A percentile compares a stretch with the other conserved stretches of the same genome.
phyloP scores from a whole-genome alignment of 2,329 filamentous ascomycete species.

The Daldinia sp. region DNA sequence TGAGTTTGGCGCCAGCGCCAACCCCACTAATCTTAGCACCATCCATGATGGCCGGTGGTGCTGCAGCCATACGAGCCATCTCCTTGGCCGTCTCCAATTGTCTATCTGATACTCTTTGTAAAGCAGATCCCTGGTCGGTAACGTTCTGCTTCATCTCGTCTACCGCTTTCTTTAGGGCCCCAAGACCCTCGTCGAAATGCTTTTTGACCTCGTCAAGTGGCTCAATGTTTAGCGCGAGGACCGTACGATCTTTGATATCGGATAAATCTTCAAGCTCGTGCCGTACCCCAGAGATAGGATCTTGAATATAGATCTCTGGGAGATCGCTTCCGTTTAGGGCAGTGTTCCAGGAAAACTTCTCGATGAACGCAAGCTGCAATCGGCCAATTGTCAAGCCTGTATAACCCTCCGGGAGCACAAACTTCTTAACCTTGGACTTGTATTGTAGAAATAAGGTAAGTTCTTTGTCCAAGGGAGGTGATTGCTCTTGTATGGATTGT shows the following conservation, averaged over 20 bases:
- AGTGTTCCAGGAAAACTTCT: constrained; percentile 99
- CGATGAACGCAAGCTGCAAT: constrained; percentile 95
- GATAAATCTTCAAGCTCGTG: constrained; percentile 94
- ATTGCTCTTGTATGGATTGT: constrained; percentile 70
- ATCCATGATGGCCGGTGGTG: constrained; percentile 61
- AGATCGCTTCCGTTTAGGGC: constrained; percentile 92
- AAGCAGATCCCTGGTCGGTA: constrained; percentile 82
- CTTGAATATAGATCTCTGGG: constrained; percentile 98
- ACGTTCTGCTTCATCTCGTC: constrained; percentile 87
- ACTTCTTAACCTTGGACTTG: constrained; percentile 97
- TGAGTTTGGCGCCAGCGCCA: constrained; percentile 57
- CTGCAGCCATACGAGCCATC: constrained; percentile 72
- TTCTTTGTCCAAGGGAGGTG: constrained; percentile 83
- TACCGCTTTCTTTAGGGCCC: constrained; percentile 82
- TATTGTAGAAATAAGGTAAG: constrained; percentile 95
- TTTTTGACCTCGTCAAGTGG: constrained; percentile 94
- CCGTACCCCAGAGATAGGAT: constrained; percentile 93
- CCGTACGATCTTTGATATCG: constrained; percentile 94
- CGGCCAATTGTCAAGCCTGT: constrained; percentile 87
- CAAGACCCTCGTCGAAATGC: constrained; percentile 93
- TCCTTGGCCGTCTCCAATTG: constrained; percentile 92
- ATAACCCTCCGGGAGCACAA: constrained; percentile 85
- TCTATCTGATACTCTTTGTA: constrained; percentile 89
- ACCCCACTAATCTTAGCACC: constrained; percentile 60
- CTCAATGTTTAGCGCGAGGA: constrained; percentile 95